Evolutionary conservation across 345 rosid genomes (phyloP), one percentile per base, ranked within the genome.

Genomic region (Salix caprea): DNA sequence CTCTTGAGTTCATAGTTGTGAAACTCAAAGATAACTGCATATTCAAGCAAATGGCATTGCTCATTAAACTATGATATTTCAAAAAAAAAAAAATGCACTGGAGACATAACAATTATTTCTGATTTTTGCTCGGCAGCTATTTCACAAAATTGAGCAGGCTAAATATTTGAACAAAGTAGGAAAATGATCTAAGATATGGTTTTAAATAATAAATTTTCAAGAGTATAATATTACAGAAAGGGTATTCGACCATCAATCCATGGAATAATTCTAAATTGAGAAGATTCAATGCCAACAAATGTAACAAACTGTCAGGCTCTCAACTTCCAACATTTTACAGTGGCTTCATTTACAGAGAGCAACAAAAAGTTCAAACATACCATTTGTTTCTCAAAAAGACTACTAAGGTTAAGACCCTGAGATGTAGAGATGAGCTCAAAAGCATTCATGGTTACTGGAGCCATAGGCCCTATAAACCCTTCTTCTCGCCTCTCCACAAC

Each of bases 341-440:
- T 65, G 40, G n/a, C 16, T 26, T 60, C 23, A 46, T 12, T 40
- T 11, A 75, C 15, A 30, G 21, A 56, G 80, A 28, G n/a, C 42
- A 64, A 67, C 23, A 26, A 61, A 23, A 15, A 52, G 21, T 30
- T 34, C 32, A 26, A 52, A 72, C 84, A 62, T 87, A 92, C 99
- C 98, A 91, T 91, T 88, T 91, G 94, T 86, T 96, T 96, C 87
- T 96, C 98, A 74, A 96, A 96, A 70, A 96, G 94, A 66, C 88
- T 80, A 78, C 97, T 79, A 50, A 96, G 98, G 88, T 96, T 96
- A 81, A 96, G 98, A 80, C 99, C 97, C 83, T 90, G 99, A 32
- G 98, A 96, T 21, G 92, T 91, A 46, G 98, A 90, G 78, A 96
- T 96, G 75, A 96, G 96, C 87, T 96, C 98, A 84, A 96, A 96